Evolutionary conservation across 2,329 filamentous ascomycete genomes (phyloP), one percentile per base, ranked within the genome.

Genomic region (Aureobasidium sp.): DNA sequence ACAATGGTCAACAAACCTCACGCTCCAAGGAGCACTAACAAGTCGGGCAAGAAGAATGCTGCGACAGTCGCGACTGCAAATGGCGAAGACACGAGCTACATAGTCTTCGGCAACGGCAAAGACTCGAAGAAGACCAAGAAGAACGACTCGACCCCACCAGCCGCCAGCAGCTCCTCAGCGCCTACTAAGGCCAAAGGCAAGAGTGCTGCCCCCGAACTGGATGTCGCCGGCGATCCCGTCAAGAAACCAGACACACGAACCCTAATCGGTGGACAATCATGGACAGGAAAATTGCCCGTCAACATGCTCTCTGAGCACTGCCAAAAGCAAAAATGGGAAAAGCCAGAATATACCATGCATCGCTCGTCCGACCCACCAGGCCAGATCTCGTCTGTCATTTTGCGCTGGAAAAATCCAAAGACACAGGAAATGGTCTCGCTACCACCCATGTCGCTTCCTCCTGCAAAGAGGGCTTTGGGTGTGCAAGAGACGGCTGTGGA

Each of bases 221-320:
- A 57, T 15, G 14, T 49, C 24, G 52, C 56, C 19, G 24, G 50
- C 40, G 73, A 76, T 53, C 75, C 72, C 7, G 78, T 78, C n/a
- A 85, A 84, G 72, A 84, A 82, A 67, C 83, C 84, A 44, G 80
- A 84, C 53, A 82, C 82, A 24, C 78, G 83, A 74, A 90, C 95
- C 68, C 79, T 99, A 66, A 96, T 99, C 70, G 94, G 91, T 45
- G 94, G 94, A 53, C 85, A 91, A 63, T 97, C 91, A 68, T 99
- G 94, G 94, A 99, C 94, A 0, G 94, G 94, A 44, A 99, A 99
- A 74, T 79, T 99, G 35, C 94, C 94, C 1, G 89, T 97, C 66
- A 97, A 96, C 72, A 82, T 97, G 69, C 83, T 97, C 66, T 90
- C 89, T 39, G 94, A 97, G 79, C 90, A 96, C 76, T 97, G 92